A percentile compares a stretch with the other conserved stretches of the same genome.
Conservation (phyloP, 805 yeast genomes). For the Yarrowia porcina region DNA sequence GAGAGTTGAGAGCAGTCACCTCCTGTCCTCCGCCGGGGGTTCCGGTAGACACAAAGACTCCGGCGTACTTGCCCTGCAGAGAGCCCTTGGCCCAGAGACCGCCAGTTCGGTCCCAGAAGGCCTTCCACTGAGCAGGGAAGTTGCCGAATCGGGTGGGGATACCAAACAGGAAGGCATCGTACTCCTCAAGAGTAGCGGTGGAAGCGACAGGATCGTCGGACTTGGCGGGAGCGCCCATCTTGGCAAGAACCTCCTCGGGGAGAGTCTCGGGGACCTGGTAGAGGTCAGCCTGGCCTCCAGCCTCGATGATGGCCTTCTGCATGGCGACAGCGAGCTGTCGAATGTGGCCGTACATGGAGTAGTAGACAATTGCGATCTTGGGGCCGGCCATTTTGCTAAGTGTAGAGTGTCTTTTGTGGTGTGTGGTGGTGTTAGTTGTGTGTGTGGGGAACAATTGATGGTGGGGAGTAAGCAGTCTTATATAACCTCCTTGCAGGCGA, state of each 20-base stretch:
- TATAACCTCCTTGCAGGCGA: background rate
- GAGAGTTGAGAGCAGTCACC: conserved; percentile 55
- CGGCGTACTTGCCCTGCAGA: conserved; percentile 69
- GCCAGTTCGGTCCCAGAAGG: conserved; percentile 77
- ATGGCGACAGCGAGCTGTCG: conserved; percentile 65
- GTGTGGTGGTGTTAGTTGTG: too few species aligned
- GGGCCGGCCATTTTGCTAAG: conserved; percentile 39
- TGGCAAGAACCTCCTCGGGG: conserved; percentile 54
- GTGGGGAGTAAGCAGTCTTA: background rate
- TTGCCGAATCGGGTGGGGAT: conserved; percentile 77
- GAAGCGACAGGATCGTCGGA: conserved; percentile 47
- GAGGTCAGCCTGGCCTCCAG: conserved; percentile 67
- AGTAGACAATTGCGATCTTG: conserved; percentile 71
- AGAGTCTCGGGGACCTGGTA: conserved; percentile 82
- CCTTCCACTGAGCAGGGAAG: conserved; percentile 70
- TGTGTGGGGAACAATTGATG: background rate
- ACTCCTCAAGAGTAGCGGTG: conserved; percentile 51
- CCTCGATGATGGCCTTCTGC: conserved; percentile 64
- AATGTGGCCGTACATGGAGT: conserved; percentile 79
- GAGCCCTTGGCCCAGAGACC: conserved; percentile 71
- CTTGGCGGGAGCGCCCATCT: conserved; percentile 61
- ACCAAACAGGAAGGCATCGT: conserved; percentile 76
- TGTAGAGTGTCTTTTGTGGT: background rate
- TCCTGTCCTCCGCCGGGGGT: conserved; percentile 80
- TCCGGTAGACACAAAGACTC: conserved; percentile 68